Base-by-base conservation (phyloP, 2,329 filamentous ascomycete species). In the Chaetomium strumarium region DNA sequence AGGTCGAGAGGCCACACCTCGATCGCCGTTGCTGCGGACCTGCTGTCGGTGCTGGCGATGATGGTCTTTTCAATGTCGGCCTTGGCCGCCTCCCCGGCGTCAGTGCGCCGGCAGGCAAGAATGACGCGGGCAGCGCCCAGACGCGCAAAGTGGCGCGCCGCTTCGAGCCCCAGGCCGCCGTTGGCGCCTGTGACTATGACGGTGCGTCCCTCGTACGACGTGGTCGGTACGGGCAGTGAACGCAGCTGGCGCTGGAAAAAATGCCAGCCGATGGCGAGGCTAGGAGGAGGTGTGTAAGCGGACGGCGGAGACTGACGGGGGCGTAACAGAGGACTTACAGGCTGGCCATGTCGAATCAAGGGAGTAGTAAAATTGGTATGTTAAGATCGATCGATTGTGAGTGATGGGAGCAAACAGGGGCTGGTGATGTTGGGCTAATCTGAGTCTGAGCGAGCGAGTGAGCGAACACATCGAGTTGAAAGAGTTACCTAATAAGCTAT, bases 1-100 rank as follows among this genome's bases (percentile, higher is more conserved):
- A 80, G 69, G 58, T 81, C 77, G 5, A 81, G 59, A 11, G 67
- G 49, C 76, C 76, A 81, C 12, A 79, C 75, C 40, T 78, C 67
- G 31, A 77, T 63, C 3, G 52, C 61, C n/a, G 50, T 63, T 37
- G 29, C 53, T 20, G 19, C 53, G 11, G 36, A 16, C 9, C 36
- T 16, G 24, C 24, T 7, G 16, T 11, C 10, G 9, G 36, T 5
- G 12, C 66, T 64, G 17, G 64, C 60, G 29, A 14, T 24, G 31
- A 43, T 5, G 8, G 46, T 41, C 1, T 53, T 51, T 30, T 64
- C 63, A 41, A 77, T 70, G 37, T 67, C 64, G 2, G 58, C 46
- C 17, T 68, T 71, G 42, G 75, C 75, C 0, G 56, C 64, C 45
- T 70, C 63, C 17, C 71, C 72, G 55, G 68, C 68, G 5, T 63